Evolutionary conservation across 129 eudicot genomes (phyloP), one percentile per base, ranked within the genome.

Genomic region (Arctium lappa): DNA sequence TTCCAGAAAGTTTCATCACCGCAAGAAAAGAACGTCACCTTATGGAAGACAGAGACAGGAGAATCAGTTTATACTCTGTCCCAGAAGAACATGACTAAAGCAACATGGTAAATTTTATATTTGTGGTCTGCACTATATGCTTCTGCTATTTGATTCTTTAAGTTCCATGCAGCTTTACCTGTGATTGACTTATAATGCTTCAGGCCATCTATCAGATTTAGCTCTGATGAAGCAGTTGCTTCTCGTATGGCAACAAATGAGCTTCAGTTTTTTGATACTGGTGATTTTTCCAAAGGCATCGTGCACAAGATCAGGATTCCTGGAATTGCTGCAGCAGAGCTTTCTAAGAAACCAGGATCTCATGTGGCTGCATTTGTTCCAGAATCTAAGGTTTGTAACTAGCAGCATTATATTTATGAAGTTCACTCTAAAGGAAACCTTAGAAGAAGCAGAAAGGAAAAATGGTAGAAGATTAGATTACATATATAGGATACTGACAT

Each of bases 161-260:
- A 70, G 62, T 65, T 30, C 73, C 4, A 10, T 22, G 42, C 69
- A 38, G 6, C 50, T 75, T 62, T 68, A 53, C 38, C 71, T 73
- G 40, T 81, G 16, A 42, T 71, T 78, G 48, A 37, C 31, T 44
- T 83, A 11, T 74, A 10, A 62, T 84, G 27, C 40, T 74, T 62
- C 86, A 95, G 99, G 99, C 99, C 98, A 29, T 77, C 88, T 0
- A 85, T 95, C 6, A 76, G 85, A 75, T 95, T 95, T 83, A 93
- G 89, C 85, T 80, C 88, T 48, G 98, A 93, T 85, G 99, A 93
- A 89, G 82, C 88, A 63, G 86, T 86, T 74, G 99, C 94, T 66
- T 93, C 94, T 78, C 99, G 97, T 34, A 83, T 90, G 91, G 95
- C 90, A 16, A 95, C 99, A 60, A 95, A 95, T 82, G 99, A 95